A percentile compares a stretch with the other conserved stretches of the same genome.
phyloP scores from a whole-genome alignment of 139 green algal genomes.

The Micractinium conductrix region DNA sequence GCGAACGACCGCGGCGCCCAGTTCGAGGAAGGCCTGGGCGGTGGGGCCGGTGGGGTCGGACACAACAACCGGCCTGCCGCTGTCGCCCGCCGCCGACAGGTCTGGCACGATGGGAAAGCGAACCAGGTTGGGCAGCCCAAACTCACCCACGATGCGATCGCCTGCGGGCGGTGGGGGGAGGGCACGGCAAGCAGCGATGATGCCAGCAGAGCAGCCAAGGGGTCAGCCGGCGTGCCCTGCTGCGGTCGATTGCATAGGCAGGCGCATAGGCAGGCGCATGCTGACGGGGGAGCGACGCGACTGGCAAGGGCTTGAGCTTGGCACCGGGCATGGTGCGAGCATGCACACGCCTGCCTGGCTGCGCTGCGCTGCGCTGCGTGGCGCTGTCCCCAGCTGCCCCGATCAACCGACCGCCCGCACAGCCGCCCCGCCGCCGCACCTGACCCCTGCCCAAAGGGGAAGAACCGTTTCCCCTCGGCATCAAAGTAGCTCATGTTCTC shows the following conservation, averaged over 20 bases:
- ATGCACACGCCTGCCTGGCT: too few relatives aligned
- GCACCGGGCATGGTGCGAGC: too few relatives aligned
- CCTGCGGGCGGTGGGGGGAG: constrained; percentile 59
- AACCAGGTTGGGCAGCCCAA: constrained; percentile 94
- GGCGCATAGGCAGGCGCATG: too few relatives aligned
- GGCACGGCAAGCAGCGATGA: too few relatives aligned
- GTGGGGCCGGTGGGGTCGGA: constrained; percentile 74
- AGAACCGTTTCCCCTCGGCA: constrained; percentile 81
- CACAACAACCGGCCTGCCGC: constrained; percentile 89
- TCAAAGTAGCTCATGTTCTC: constrained; percentile 99
- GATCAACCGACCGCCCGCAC: background rate
- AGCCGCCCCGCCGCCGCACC: constrained; percentile 15
- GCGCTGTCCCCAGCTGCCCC: too few relatives aligned
- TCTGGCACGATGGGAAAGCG: constrained; percentile 93
- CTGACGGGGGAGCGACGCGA: too few relatives aligned
- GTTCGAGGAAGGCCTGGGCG: constrained; percentile 76
- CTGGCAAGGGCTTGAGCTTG: too few relatives aligned
- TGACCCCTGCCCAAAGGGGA: constrained; percentile 89
- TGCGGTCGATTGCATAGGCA: too few relatives aligned
- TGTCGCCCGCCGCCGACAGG: constrained; percentile 91
- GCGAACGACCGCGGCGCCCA: constrained; percentile 92
- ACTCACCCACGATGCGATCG: constrained; percentile 84
- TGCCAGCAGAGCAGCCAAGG: too few relatives aligned
- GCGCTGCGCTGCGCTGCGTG: too few relatives aligned
- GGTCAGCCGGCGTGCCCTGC: too few relatives aligned